phyloP scores from a whole-genome alignment of 2,329 filamentous ascomycete genomes.

The Exophiala xenobiotica region DNA sequence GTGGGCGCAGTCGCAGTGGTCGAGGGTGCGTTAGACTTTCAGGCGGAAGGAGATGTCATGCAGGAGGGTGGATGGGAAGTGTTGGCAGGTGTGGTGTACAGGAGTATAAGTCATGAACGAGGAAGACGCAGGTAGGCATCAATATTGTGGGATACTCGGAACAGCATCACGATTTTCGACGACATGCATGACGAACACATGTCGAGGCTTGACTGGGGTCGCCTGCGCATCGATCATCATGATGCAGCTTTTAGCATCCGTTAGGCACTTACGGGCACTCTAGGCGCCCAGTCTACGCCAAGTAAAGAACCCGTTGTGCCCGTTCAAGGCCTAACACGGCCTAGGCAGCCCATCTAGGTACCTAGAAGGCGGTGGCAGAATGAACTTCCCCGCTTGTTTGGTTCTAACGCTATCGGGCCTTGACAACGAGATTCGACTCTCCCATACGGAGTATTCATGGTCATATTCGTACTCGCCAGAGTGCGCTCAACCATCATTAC shows the following conservation, averaged over 20 bases:
- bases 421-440: constrained; percentile 8
- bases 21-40: no score
- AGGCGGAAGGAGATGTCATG: not conserved
- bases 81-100: not conserved
- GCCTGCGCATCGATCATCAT: not conserved
- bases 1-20: not conserved
- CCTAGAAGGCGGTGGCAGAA: constrained; percentile 26
- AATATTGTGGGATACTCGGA: no score
- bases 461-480: no score
- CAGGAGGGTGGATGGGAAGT: not conserved
- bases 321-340: no score
- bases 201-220: not conserved
- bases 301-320: no score
- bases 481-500: no score
- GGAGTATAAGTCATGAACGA: not conserved
- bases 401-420: constrained; percentile 17
- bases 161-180: not conserved
- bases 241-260: not conserved
- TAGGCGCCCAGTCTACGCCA: no score
- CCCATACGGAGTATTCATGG: no score
- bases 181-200: not conserved
- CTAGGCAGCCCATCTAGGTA: not conserved
- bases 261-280: no score
- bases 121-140: not conserved
- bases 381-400: constrained; percentile 18